Base-by-base conservation (phyloP, 805 yeast genomes). In the Cyberlindnera xylosilytica region DNA sequence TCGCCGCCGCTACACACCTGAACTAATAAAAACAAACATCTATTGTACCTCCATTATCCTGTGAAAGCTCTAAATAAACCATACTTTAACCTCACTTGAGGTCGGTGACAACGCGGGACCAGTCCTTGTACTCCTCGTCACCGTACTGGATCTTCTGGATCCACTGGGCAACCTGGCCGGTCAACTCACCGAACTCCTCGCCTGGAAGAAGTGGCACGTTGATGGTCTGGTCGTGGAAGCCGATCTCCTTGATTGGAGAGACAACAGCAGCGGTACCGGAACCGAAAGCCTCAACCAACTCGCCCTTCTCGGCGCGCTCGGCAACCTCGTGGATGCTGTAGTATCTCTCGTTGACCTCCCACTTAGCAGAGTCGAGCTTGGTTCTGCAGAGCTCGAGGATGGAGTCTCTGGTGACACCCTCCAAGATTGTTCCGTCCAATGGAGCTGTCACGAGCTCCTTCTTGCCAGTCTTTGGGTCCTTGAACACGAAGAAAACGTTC, bases 231-330 rank as follows among this genome's bases (percentile, higher is more conserved):
- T 83, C 95, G 46, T 76, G 72, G 80, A 81, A 91, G 45, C 89
- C 90, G 60, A 91, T 87, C 57, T 76, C 85, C 66, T 84, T 81
- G 61, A 91, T 88, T 54, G 98, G 98, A 28, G 96, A 81, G 35
- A 93, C 98, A 60, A 91, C 81, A 34, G 97, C 98, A 47, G 99
- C 98, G 44, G 99, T 91, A 59, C 99, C 99, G 17, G 97, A 73
- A 55, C 98, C 98, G 58, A 91, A 91, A 17, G 96, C 95, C 73
- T 93, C 99, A 8, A 90, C 77, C 56, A 91, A 74, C 61, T 86
- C 83, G 47, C 96, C 96, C 64, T 81, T 78, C 38, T 67, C 71
- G 36, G 96, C 84, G 55, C 79, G 79, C 57, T 84, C 87, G 38
- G 73, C 77, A 44, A 91, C 86, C 69, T 91, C 98, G 50, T 65